phyloP scores from a whole-genome alignment of 805 yeast species.

The Candida pseudofarinosa region DNA sequence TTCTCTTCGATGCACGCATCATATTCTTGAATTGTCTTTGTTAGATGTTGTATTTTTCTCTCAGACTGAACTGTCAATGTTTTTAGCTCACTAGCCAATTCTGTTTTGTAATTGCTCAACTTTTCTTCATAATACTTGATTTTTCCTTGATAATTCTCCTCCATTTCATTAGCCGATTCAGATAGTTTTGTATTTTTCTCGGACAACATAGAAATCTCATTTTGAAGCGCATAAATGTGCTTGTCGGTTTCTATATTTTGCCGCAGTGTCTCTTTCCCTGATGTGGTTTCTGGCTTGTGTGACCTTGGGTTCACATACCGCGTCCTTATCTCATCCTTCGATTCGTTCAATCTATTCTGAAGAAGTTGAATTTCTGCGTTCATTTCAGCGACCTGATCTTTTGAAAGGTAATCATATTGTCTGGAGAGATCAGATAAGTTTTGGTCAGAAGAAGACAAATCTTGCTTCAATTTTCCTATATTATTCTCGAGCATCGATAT shows the following conservation, averaged over 20 bases:
- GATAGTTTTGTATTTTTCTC: slow-evolving; percentile 17
- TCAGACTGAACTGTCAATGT: slow-evolving; percentile 26
- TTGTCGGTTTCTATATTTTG: slow-evolving; percentile 8
- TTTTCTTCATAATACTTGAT: slow-evolving; percentile 20
- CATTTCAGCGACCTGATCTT: slow-evolving; percentile 16
- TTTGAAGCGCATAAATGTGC: slow-evolving; percentile 11
- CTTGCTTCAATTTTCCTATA: slow-evolving; percentile 6
- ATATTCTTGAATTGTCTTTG: slow-evolving; percentile 23
- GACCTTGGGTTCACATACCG: no score
- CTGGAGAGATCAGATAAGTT: slow-evolving; percentile 3
- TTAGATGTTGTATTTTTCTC: slow-evolving; percentile 31
- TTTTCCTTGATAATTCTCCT: slow-evolving; percentile 11
- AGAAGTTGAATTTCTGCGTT: slow-evolving; percentile 18
- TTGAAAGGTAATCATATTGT: slow-evolving; percentile 2
- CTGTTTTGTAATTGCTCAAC: slow-evolving; percentile 19
- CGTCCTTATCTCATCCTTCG: slow-evolving; percentile 7
- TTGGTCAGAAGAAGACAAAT: slow-evolving; percentile 9
- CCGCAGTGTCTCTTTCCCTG: neutral
- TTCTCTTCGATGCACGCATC: slow-evolving; percentile 37
- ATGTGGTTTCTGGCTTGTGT: neutral
- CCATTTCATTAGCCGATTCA: slow-evolving; percentile 13
- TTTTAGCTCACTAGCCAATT: slow-evolving; percentile 22
- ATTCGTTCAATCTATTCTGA: slow-evolving; percentile 10
- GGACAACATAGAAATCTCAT: slow-evolving; percentile 13
- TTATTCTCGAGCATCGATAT: slow-evolving; percentile 8